phyloP scores from a whole-genome alignment of 140 eudicot species.

The Erigeron philadelphicus region DNA sequence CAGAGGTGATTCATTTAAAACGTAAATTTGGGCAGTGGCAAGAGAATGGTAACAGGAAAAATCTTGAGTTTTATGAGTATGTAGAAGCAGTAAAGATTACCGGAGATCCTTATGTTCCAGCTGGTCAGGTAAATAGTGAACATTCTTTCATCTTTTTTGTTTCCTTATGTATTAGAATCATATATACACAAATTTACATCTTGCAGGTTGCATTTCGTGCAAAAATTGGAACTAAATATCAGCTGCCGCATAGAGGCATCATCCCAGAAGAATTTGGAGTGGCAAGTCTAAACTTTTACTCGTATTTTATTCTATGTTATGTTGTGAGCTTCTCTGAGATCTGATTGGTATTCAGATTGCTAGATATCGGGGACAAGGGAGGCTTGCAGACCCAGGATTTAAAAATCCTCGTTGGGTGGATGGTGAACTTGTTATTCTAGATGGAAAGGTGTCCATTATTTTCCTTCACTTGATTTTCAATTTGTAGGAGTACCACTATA shows the following conservation, averaged over 20 bases:
- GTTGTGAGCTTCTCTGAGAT: conserved; percentile 1
- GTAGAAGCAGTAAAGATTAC: conserved; percentile 92
- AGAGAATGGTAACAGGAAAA: conserved; percentile 50
- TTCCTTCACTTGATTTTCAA: neutral
- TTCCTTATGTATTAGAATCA: neutral
- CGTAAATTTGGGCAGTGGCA: conserved; percentile 93
- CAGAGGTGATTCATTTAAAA: conserved; percentile 79
- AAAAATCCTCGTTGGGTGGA: conserved; percentile 93
- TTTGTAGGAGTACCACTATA: neutral
- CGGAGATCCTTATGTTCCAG: conserved; percentile 90
- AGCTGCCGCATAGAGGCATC: conserved; percentile 94
- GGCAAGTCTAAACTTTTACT: conserved; percentile 41
- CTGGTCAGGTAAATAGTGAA: conserved; percentile 65
- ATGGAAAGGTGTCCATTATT: conserved; percentile 73
- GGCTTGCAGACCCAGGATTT: conserved; percentile 89
- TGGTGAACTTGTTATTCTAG: conserved; percentile 93
- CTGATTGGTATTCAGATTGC: conserved; percentile 56
- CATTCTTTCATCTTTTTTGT: neutral
- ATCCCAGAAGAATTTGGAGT: conserved; percentile 97
- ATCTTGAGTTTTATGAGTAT: conserved; percentile 81
- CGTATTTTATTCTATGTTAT: neutral
- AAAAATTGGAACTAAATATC: conserved; percentile 84
- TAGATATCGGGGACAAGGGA: conserved; percentile 96
- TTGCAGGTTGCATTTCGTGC: conserved; percentile 95
- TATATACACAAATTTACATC: neutral